phyloP scores from a whole-genome alignment of 2,329 filamentous ascomycete genomes.

The Colletotrichum theobromicola region DNA sequence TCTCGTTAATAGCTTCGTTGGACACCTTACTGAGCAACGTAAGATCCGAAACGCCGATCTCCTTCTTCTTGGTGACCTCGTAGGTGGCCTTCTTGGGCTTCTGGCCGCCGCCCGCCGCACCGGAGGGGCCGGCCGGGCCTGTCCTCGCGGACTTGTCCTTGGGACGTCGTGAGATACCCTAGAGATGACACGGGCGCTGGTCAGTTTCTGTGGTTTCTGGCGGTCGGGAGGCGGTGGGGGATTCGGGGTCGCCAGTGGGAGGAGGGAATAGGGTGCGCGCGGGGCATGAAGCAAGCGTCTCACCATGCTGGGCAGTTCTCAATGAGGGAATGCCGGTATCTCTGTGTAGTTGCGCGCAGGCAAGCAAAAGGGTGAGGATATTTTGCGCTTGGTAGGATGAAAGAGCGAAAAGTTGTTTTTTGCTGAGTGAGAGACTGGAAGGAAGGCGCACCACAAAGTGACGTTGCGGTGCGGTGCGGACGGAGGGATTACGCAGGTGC shows the following conservation, averaged over 20 bases:
- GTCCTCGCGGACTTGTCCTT: conserved; percentile 52
- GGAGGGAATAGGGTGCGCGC: conserved; percentile 2
- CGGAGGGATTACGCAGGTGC: conserved; percentile 23
- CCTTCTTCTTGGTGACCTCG: conserved; percentile 97
- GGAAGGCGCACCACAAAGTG: conserved; percentile 18
- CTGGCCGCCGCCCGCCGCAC: conserved; percentile 43
- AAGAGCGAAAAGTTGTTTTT: not conserved
- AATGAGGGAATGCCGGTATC: conserved; percentile 17
- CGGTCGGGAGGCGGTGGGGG: not conserved
- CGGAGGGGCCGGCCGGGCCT: conserved; percentile 44
- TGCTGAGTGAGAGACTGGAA: conserved; percentile 19
- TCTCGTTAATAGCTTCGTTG: conserved; percentile 99
- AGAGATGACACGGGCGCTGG: conserved; percentile 2
- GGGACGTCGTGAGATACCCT: conserved; percentile 56
- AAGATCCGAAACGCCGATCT: conserved; percentile 97
- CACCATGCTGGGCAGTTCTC: conserved; percentile 26
- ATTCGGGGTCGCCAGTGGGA: not conserved
- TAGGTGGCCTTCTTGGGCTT: conserved; percentile 96
- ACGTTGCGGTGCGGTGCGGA: conserved; percentile 20
- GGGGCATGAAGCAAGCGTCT: conserved; percentile 22
- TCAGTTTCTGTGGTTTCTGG: conserved; percentile 1
- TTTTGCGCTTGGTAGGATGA: not conserved
- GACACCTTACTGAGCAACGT: conserved; percentile 98
- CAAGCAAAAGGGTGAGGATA: not conserved
- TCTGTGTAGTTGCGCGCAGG: conserved; percentile 10